Conservation (phyloP, 345 rosid species). For the Citrus reticulata region DNA sequence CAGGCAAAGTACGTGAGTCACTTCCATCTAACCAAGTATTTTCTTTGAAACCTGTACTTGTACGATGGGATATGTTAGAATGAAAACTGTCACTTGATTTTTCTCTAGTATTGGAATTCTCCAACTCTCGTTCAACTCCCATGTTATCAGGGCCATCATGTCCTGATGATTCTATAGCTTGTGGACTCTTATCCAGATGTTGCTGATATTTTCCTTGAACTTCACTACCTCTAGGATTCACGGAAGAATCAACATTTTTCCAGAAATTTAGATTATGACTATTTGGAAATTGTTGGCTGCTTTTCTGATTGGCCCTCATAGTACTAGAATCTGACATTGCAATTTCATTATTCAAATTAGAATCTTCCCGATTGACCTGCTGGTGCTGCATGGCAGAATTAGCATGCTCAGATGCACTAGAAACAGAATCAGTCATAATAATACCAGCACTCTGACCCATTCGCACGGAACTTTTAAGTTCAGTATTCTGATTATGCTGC, state of each 20-base stretch:
- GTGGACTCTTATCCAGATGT: constrained; percentile 34
- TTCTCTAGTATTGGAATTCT: constrained; percentile 31
- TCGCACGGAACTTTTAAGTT: constrained; percentile 17
- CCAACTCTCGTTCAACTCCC: constrained; percentile 26
- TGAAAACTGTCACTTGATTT: constrained; percentile 31
- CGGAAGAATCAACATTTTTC: constrained; percentile 39
- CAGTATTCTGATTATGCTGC: constrained; percentile 26
- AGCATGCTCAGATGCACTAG: constrained; percentile 32
- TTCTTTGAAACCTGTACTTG: constrained; percentile 32
- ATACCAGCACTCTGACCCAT: constrained; percentile 25
- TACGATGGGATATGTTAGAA: constrained; percentile 26
- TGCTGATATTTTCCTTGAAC: constrained; percentile 23
- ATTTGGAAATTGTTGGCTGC: constrained; percentile 32
- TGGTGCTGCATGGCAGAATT: constrained; percentile 35
- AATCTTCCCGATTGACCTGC: constrained; percentile 32
- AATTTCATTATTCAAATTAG: constrained; percentile 32
- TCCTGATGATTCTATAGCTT: constrained; percentile 43
- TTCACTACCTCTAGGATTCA: constrained; percentile 27
- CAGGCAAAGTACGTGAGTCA: constrained; percentile 35
- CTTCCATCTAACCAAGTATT: constrained; percentile 45
- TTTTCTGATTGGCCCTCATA: constrained; percentile 30
- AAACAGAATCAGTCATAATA: constrained; percentile 45
- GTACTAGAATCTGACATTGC: constrained; percentile 28
- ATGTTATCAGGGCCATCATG: constrained; percentile 37
- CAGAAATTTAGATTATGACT: constrained; percentile 39